Evolutionary conservation across 2,329 filamentous ascomycete species (phyloP).

Genomic region (Fusarium veterinarium): DNA sequence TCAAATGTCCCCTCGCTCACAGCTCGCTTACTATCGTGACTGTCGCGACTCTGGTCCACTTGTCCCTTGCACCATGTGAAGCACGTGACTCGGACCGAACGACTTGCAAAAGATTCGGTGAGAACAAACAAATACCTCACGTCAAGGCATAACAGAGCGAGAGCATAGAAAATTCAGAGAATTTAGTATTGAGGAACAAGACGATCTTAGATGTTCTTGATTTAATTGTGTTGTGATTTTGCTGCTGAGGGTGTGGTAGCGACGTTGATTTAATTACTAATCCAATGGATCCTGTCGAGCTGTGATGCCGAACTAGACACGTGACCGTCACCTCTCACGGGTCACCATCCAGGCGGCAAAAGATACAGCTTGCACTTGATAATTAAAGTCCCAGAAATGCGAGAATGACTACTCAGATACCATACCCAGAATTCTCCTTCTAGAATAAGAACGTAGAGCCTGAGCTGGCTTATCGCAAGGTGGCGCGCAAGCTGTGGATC

Average conservation of each 20-base stretch:
- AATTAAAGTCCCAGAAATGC: not conserved
- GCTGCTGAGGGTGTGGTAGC: not conserved
- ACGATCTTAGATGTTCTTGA: not conserved
- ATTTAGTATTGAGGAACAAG: fast-evolving
- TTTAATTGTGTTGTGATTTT: not conserved
- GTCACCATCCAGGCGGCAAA: too few relatives aligned
- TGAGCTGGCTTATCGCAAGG: too few relatives aligned
- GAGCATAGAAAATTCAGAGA: too few relatives aligned
- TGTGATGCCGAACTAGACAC: not conserved
- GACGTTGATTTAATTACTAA: not conserved
- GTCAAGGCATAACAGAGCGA: not conserved
- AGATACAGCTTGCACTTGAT: not conserved
- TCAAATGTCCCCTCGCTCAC: fast-evolving
- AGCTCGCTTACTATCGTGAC: not conserved
- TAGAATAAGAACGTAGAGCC: fast-evolving
- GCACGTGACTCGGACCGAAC: not conserved
- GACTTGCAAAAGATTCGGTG: not conserved
- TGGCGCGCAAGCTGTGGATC: not conserved
- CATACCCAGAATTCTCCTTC: fast-evolving
- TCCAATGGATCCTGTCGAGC: not conserved
- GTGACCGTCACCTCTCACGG: not conserved
- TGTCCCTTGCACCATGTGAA: not conserved
- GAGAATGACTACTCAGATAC: fast-evolving
- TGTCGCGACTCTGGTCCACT: not conserved
- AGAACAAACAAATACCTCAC: not conserved